phyloP scores from a whole-genome alignment of 306 rosid species.

The Styphnolobium japonicum region DNA sequence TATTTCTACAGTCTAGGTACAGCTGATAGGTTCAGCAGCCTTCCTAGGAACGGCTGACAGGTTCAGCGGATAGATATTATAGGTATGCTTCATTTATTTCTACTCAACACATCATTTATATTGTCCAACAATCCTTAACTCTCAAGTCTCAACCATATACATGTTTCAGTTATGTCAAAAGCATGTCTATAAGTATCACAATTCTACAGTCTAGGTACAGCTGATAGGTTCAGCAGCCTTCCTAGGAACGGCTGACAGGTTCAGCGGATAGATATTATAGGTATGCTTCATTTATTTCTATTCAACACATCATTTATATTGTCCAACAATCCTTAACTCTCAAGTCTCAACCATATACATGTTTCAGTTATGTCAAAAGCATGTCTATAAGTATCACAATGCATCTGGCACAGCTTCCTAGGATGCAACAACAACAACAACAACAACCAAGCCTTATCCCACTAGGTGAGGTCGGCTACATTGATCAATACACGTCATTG shows the following conservation, averaged over 20 bases:
- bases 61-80: too few species aligned
- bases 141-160: not conserved
- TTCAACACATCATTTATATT: too few species aligned
- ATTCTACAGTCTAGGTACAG: too few species aligned
- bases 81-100: too few species aligned
- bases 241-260: too few species aligned
- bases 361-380: not conserved
- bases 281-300: too few species aligned
- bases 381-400: not conserved
- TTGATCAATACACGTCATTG: not conserved
- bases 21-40: too few species aligned
- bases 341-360: not conserved
- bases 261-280: too few species aligned
- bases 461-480: not conserved
- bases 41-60: too few species aligned
- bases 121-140: not conserved
- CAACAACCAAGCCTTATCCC: not conserved
- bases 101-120: too few species aligned
- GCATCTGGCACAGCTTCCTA: not conserved
- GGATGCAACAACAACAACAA: not conserved
- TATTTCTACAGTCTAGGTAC: too few species aligned
- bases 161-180: not conserved
- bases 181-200: not conserved
- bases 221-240: too few species aligned
- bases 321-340: not conserved